Evolutionary conservation across 2,329 filamentous ascomycete genomes (phyloP), one percentile per base, ranked within the genome.

Genomic region (Fusarium penzigii): DNA sequence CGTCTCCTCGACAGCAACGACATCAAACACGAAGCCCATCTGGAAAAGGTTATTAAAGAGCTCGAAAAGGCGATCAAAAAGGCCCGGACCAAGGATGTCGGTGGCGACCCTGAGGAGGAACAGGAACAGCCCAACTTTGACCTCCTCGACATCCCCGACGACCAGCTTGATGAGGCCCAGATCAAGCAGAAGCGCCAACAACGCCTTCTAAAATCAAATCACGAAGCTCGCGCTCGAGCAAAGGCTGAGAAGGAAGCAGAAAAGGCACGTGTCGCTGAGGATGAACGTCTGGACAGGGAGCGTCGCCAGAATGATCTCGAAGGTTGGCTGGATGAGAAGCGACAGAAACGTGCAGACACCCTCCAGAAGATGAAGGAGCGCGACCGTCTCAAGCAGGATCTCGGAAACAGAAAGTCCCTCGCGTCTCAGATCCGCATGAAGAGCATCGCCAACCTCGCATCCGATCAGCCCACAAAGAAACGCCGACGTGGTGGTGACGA

Each of bases 391-490:
- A 97, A 96, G 75, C 90, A 92, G 41, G 94, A 99, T 67, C 83
- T 97, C 1, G 92, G 93, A 51, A 97, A 97, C 73, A 89, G 94
- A 67, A 99, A 99, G 72, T 97, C 92, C 0, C 85, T 97, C 17
- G 94, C 94, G 9, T 94, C 89, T 51, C 93, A 97, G 72, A 95
- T 96, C 74, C 89, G 94, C 57, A 99, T 99, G 94, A 97, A 97
- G 75, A 93, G 88, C 46, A 92, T 99, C 52, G 94, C 94, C 53
- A 97, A 96, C 67, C 86, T 99, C 2, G 94, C 94, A 3, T 92
- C 93, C 0, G 94, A 99, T 70, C 86, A 84, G 6, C 92, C 93
- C 1, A 78, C 81, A 58, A 92, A 92, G 70, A 95, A 96, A 72
- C 84, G 93, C 51, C 81, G 91, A 13, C 86, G 92, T 16, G 92